Base-by-base conservation (phyloP, 2,329 filamentous ascomycete species). In the Fusarium floridanum region DNA sequence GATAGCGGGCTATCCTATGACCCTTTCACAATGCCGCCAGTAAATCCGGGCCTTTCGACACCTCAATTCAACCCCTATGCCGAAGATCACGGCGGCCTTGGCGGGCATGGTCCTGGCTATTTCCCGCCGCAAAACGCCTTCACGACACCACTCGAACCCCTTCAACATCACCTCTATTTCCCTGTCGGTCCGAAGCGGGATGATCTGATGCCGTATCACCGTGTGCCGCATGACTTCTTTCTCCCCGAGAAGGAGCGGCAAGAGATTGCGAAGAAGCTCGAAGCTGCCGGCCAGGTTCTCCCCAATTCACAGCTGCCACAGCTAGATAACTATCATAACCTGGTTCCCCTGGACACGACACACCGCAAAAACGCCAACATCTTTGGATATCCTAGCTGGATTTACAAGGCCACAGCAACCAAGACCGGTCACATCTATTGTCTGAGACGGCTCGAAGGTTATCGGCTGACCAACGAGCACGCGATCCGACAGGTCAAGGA, bases 91-190 rank as follows among this genome's bases (percentile, higher is more conserved):
- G 85, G 86, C 22, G 85, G 86, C 22, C 84, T 95, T 57, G 85
- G 88, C 7, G 85, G 82, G 32, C 86, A 88, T 67, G 89, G 88
- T 6, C 86, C 90, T 17, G 87, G 90, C 3, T 97, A 92, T 81
- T 97, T 93, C 80, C 88, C 89, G 59, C 81, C 87, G n/a, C 88
- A 88, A 50, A 83, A 83, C 60, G 84, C 85, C 12, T 92, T 88
- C 78, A 81, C 85, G 12, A 82, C 87, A 12, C 86, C 87, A 17
- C 81, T 87, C 22, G 92, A 93, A 74, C 93, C 93, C 24, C 89
- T 95, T 7, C 94, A 96, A 85, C 97, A 98, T 81, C 97, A 99
- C 82, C 88, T 98, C 14, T 99, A 99, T 82, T 94, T 95, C 36
- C 95, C 95, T 0, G 89, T 95, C 66, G 95, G 94, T 7, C 92